Conservation (phyloP, 805 yeast species). For the Myxozyma geophila region DNA sequence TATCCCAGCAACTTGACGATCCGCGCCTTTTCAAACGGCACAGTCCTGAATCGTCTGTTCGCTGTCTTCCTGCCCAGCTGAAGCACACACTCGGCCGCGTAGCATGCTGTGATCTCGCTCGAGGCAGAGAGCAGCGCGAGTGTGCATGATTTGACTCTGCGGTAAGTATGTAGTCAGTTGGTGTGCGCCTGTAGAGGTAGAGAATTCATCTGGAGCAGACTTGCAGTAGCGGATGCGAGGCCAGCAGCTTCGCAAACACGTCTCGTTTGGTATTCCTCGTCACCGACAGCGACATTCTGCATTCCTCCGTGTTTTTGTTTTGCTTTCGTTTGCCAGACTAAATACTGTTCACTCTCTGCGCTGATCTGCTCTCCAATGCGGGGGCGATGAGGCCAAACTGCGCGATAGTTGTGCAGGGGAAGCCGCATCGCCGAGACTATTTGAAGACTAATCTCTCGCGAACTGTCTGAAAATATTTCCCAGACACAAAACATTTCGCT, state of each 20-base stretch:
- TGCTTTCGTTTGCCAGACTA: no score
- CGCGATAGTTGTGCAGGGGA: background rate
- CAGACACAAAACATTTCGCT: no score
- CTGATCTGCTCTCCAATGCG: background rate
- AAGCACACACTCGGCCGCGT: conserved; percentile 8
- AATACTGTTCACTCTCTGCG: no score
- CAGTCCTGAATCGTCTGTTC: background rate
- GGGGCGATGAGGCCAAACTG: background rate
- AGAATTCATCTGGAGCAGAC: background rate
- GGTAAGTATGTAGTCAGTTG: background rate
- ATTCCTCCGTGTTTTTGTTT: background rate
- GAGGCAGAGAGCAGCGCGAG: conserved; percentile 10
- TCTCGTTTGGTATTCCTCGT: background rate
- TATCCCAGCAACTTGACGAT: conserved; percentile 12
- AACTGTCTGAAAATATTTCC: background rate
- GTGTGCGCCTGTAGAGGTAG: no score
- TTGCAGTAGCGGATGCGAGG: conserved; percentile 6
- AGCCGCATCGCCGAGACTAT: background rate
- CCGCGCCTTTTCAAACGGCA: conserved; percentile 5
- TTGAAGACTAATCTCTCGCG: no score
- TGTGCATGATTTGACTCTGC: conserved; percentile 10
- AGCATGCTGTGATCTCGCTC: conserved; percentile 14
- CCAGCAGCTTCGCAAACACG: background rate
- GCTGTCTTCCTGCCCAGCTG: background rate
- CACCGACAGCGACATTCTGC: background rate